These are phyloP conservation scores for Candida methanosorbosa DNA, from an alignment of 805 yeast genomes.

Conservation along the genomic window DNA sequence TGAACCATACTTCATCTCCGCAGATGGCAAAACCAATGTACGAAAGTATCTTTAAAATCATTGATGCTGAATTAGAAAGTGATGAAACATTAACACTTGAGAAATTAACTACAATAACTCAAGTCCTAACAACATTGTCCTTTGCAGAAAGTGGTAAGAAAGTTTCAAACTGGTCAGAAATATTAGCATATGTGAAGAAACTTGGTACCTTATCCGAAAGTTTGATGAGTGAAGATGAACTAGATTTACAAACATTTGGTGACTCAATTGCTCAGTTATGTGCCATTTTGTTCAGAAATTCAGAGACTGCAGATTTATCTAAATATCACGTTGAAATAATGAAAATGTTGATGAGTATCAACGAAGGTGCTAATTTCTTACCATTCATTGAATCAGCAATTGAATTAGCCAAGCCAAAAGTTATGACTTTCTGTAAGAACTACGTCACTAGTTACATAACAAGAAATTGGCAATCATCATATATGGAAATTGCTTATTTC, in stretches of 20 bases:
- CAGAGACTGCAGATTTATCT: slow-evolving; percentile 36
- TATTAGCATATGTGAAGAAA: slow-evolving; percentile 9
- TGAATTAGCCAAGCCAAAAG: slow-evolving; percentile 33
- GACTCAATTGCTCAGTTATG: slow-evolving; percentile 34
- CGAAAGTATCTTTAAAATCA: slow-evolving; percentile 16
- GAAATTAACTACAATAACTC: slow-evolving; percentile 24
- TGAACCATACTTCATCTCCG: slow-evolving; percentile 39
- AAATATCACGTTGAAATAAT: slow-evolving; percentile 37
- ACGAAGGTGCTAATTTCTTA: slow-evolving; percentile 29
- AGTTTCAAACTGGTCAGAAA: slow-evolving; percentile 41
- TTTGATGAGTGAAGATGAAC: slow-evolving; percentile 4
- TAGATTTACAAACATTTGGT: slow-evolving; percentile 10
- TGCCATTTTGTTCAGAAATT: slow-evolving; percentile 45
- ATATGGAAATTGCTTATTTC: slow-evolving; percentile 32
- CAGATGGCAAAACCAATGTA: slow-evolving; percentile 42
- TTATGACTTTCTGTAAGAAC: slow-evolving; percentile 34
- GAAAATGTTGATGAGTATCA: slow-evolving; percentile 27
- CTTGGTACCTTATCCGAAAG: slow-evolving; percentile 1
- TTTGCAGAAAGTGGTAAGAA: slow-evolving; percentile 70
- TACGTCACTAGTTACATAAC: slow-evolving; percentile 42
- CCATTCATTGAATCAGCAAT: slow-evolving; percentile 39
- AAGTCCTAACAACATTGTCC: slow-evolving; percentile 36
- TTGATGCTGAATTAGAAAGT: slow-evolving; percentile 8
- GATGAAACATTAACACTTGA: slow-evolving; percentile 3
- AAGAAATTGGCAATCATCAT: slow-evolving; percentile 27